Percentiles rank a stretch among this genome's conserved stretches.
Conservation (phyloP, 1,284 basidiomycete species). For the Pulveroboletus sp. region DNA sequence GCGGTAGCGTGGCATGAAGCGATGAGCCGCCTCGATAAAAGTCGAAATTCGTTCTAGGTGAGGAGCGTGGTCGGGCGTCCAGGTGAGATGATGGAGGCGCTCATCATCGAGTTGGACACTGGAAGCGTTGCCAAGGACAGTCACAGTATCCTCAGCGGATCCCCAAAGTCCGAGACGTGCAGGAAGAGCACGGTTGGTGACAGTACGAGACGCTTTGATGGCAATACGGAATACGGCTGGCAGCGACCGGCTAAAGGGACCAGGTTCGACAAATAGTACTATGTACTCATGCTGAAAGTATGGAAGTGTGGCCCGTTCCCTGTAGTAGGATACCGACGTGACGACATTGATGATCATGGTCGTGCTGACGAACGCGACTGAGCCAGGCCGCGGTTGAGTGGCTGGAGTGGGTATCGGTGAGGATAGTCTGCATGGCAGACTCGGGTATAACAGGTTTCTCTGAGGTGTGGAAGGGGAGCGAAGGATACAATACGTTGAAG, state of each 20-base stretch:
- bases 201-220: background rate
- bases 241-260: too few relatives aligned
- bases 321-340: background rate
- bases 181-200: background rate
- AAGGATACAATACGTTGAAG: background rate
- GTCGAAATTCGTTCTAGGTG: accelerated
- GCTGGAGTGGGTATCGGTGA: background rate
- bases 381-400: background rate
- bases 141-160: background rate
- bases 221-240: background rate
- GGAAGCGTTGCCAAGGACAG: background rate
- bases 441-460: background rate
- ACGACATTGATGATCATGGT: background rate
- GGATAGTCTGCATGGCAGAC: background rate
- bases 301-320: background rate
- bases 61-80: background rate
- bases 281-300: background rate
- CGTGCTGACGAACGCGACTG: background rate
- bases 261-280: background rate
- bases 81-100: background rate
- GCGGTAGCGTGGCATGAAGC: background rate
- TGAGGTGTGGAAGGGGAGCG: background rate
- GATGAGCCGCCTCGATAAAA: background rate
- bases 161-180: background rate
- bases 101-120: too few relatives aligned